Evolutionary conservation across 2,329 filamentous ascomycete species (phyloP).

Genomic region (Fusarium nanum): DNA sequence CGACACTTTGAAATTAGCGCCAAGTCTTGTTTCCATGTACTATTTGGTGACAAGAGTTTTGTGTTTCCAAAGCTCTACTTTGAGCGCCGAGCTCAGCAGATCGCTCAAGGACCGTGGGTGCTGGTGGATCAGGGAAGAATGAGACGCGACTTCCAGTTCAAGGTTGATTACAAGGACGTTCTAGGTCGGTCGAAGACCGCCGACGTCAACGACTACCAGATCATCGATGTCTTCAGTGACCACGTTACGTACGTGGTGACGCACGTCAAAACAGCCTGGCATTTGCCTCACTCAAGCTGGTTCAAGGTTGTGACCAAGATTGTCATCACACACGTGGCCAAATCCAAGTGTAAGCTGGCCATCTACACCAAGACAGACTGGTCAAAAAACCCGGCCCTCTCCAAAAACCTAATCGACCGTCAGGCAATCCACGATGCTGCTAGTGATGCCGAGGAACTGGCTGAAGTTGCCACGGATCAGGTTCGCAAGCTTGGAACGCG

Average conservation of each 20-base stretch:
- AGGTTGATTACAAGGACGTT: constrained; percentile 74
- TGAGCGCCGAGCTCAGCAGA: constrained; percentile 80
- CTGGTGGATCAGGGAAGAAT: constrained; percentile 76
- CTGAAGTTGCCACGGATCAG: constrained; percentile 81
- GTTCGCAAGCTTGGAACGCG: constrained; percentile 79
- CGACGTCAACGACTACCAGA: constrained; percentile 83
- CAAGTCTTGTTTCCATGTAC: constrained; percentile 93
- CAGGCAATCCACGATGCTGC: constrained; percentile 81
- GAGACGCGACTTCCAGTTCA: constrained; percentile 83
- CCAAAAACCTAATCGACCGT: constrained; percentile 71
- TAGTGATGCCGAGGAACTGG: constrained; percentile 78
- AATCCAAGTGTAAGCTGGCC: constrained; percentile 91
- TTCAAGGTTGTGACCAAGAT: constrained; percentile 91
- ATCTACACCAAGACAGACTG: constrained; percentile 91
- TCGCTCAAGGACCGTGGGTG: constrained; percentile 88
- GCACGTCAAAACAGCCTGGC: constrained; percentile 76
- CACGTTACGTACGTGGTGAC: constrained; percentile 76
- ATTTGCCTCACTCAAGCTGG: constrained; percentile 81
- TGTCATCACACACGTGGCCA: constrained; percentile 92
- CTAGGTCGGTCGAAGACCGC: constrained; percentile 70
- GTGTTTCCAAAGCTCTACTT: constrained; percentile 93
- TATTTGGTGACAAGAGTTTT: constrained; percentile 96
- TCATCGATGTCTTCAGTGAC: constrained; percentile 84
- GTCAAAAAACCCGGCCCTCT: constrained; percentile 73
- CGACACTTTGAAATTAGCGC: constrained; percentile 90